Evolutionary conservation across 352 stramenopile genomes (phyloP).

Genomic region (Phytophthora foliorum): DNA sequence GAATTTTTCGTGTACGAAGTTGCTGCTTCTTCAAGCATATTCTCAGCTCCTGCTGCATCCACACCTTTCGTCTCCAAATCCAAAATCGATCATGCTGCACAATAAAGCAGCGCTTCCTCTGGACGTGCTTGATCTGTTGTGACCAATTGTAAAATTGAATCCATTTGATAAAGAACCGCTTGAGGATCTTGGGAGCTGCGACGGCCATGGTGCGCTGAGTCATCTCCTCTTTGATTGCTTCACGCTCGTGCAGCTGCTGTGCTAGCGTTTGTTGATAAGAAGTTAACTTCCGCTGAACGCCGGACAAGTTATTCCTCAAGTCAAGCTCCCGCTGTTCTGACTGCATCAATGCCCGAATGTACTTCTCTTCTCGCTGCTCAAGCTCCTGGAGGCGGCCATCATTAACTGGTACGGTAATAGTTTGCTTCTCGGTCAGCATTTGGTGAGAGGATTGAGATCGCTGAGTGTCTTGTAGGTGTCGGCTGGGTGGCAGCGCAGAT

Average conservation of each 20-base stretch:
- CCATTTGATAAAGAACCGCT: conserved; percentile 71
- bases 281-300: conserved; percentile 54
- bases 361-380: conserved; percentile 75
- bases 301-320: conserved; percentile 58
- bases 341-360: conserved; percentile 80
- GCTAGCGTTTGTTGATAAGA: conserved; percentile 52
- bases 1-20: conserved; percentile 25
- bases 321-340: conserved; percentile 82
- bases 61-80: conserved; percentile 63
- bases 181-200: conserved; percentile 61
- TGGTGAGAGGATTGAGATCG: neutral
- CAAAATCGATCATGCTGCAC: conserved; percentile 73
- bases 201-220: conserved; percentile 47
- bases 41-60: conserved; percentile 57
- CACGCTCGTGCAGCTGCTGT: conserved; percentile 53
- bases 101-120: conserved; percentile 56
- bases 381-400: conserved; percentile 59
- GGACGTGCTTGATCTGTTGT: conserved; percentile 57
- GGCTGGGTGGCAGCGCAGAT: neutral
- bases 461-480: neutral
- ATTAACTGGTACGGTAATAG: conserved; percentile 1
- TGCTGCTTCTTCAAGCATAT: conserved; percentile 36
- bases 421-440: conserved; percentile 1
- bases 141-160: conserved; percentile 63
- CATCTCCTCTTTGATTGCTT: conserved; percentile 71